A percentile compares a stretch with the other conserved stretches of the same genome.
Evolutionary conservation across 2,329 filamentous ascomycete genomes (phyloP).

Genomic region (Calonectria henricotiae): DNA sequence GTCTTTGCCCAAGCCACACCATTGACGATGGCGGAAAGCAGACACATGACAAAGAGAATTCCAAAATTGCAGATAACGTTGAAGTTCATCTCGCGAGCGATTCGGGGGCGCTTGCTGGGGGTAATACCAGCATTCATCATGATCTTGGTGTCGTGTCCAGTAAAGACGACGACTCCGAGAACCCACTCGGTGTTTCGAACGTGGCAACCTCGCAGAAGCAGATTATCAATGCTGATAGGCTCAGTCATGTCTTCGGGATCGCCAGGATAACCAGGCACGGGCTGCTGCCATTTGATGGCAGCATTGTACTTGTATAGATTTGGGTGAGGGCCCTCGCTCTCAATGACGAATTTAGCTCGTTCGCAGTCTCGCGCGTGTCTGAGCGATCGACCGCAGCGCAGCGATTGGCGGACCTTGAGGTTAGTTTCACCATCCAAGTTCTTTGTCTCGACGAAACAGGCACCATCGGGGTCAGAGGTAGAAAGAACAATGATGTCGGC

Average conservation of each 20-base stretch:
- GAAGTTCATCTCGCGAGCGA: conserved; percentile 95
- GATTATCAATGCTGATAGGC: conserved; percentile 94
- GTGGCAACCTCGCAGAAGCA: conserved; percentile 93
- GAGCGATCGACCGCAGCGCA: conserved; percentile 87
- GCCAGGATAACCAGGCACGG: conserved; percentile 75
- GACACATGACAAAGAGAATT: conserved; percentile 90
- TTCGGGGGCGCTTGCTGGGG: conserved; percentile 91
- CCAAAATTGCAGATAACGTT: conserved; percentile 98
- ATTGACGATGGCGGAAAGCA: conserved; percentile 87
- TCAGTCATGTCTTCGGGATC: conserved; percentile 87
- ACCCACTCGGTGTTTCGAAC: conserved; percentile 97
- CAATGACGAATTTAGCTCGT: conserved; percentile 86
- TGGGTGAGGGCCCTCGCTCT: conserved; percentile 92
- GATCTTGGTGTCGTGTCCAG: conserved; percentile 96
- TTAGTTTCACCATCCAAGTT: conserved; percentile 99
- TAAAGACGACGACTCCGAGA: conserved; percentile 93
- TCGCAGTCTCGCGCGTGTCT: conserved; percentile 95
- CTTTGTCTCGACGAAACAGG: conserved; percentile 98
- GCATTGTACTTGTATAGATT: conserved; percentile 97
- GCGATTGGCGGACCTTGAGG: conserved; percentile 91
- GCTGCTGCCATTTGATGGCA: conserved; percentile 89
- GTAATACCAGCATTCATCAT: conserved; percentile 99
- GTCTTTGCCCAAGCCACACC: conserved; percentile 85
- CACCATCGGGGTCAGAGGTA: conserved; percentile 93
- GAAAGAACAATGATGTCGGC: conserved; percentile 94